Base-by-base conservation (phyloP, 306 rosid genomes). In the Cyamopsis tetragonoloba region DNA sequence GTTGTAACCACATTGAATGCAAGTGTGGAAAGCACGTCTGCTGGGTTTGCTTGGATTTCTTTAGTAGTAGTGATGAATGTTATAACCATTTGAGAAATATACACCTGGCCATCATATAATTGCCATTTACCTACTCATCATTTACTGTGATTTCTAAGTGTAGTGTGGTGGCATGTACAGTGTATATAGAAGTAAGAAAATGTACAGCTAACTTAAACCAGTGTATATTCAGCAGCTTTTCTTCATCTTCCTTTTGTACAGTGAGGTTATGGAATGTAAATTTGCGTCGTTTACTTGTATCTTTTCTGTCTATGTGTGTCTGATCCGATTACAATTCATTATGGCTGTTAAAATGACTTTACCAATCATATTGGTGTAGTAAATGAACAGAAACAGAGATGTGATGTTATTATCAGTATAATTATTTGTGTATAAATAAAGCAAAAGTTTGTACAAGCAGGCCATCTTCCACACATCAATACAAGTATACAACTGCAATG, bases 1-100 rank as follows among this genome's bases (percentile, higher is more conserved):
- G 99, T 31, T 95, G 99, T 87, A 90, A 95, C 77, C 99, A 90
- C 44, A 39, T 95, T 12, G 92, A 82, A 79, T 95, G 99, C 23
- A 79, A 73, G 83, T 95, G 99, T 43, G 97, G 92, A 34, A 90
- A 60, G 47, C 99, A 95, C 70, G 84, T 95, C 3, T 95, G 99
- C 80, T 95, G 97, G 97, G 95, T 70, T 47, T 95, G 97, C 76
- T 75, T 93, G 81, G 95, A 75, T 24, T 49, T 57, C 77, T 90
- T 74, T 11, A 61, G 26, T 27, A 75, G 61, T 60, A 72, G 97
- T 53, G 79, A 93, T 9, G 92, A 82, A 9, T 93, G 99, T 69
- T 93, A 93, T 53, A 37, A 34, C 56, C 99, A 93, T 79, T 55
- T 93, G 79, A 80, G 96, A 78, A 66, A 20, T 49, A 74, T 88